These are phyloP conservation scores for Globisporangium lucens DNA, from an alignment of 352 stramenopile species.

Conservation along the genomic window DNA sequence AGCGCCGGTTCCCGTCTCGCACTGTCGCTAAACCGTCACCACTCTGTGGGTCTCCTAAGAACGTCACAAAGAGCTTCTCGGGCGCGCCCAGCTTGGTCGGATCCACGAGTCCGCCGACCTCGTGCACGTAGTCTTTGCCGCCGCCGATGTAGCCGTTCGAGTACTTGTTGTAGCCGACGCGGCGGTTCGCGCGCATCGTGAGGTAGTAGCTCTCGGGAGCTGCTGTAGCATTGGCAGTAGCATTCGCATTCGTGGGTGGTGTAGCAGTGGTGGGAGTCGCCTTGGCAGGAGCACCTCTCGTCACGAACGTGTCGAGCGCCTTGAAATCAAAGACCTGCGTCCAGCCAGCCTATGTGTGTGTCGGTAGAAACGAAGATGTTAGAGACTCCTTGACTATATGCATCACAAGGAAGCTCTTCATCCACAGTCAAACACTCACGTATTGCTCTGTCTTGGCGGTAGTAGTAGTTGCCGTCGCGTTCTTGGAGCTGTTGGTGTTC, in stretches of 20 bases:
- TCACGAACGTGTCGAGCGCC: conserved; percentile 2
- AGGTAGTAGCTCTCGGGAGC: conserved; percentile 1
- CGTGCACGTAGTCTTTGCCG: neutral
- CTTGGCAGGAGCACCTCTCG: neutral
- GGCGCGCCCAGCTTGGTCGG: neutral
- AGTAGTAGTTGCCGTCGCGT: neutral
- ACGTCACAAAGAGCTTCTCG: conserved; percentile 1
- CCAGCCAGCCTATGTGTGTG: neutral
- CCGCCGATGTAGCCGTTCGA: conserved; percentile 1
- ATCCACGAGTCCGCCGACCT: neutral
- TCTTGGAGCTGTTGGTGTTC: neutral
- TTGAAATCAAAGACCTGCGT: conserved; percentile 1
- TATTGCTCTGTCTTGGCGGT: conserved; percentile 3
- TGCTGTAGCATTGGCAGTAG: neutral
- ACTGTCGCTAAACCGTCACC: neutral
- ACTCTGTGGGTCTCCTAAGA: neutral
- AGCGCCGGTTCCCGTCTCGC: neutral
- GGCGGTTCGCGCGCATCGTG: conserved; percentile 3
- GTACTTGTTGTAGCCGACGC: neutral
- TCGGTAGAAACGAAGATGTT: too few relatives aligned
- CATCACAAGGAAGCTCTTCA: too few relatives aligned
- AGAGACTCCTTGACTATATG: neutral
- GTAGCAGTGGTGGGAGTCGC: neutral
- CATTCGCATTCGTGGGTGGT: neutral
- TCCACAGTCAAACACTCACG: neutral